These are phyloP conservation scores for Yamadazyma sp. DNA, from an alignment of 805 yeast species.

Conservation along the genomic window DNA sequence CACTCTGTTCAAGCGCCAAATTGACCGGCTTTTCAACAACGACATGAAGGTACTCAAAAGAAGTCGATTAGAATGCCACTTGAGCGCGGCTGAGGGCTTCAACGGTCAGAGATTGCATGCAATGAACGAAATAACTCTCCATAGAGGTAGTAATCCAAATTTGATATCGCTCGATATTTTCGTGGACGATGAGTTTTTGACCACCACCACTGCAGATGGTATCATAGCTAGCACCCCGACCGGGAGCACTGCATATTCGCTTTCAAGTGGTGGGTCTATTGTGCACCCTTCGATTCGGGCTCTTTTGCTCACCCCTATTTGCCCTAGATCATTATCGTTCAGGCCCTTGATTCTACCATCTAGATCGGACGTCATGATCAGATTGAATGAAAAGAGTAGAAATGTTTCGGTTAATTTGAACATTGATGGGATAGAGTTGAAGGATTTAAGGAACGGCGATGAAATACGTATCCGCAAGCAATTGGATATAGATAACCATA, in stretches of 20 bases:
- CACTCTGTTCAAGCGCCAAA: constrained; percentile 55
- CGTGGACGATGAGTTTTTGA: constrained; percentile 79
- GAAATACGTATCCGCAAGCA: constrained; percentile 58
- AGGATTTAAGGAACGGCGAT: constrained; percentile 69
- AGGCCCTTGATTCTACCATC: constrained; percentile 84
- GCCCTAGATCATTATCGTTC: constrained; percentile 89
- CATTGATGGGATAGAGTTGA: constrained; percentile 82
- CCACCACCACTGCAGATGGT: constrained; percentile 93
- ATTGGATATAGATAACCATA: constrained; percentile 46
- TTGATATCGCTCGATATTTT: constrained; percentile 80
- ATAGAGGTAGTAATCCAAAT: constrained; percentile 86
- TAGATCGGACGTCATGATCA: constrained; percentile 68
- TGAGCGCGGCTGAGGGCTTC: constrained; percentile 21
- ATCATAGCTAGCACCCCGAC: constrained; percentile 85
- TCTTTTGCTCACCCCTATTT: constrained; percentile 81
- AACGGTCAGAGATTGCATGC: constrained; percentile 54
- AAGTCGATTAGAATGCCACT: constrained; percentile 75
- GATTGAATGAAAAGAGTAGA: constrained; percentile 48
- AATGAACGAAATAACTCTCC: constrained; percentile 88
- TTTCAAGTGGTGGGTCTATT: constrained; percentile 89
- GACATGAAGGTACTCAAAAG: constrained; percentile 67
- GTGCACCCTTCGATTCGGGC: constrained; percentile 87
- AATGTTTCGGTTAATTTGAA: constrained; percentile 52
- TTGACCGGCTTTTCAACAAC: constrained; percentile 63
- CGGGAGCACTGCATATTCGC: constrained; percentile 91